phyloP scores from a whole-genome alignment of 169 alveolate species.

The Haemoproteus tartakovskyi region DNA sequence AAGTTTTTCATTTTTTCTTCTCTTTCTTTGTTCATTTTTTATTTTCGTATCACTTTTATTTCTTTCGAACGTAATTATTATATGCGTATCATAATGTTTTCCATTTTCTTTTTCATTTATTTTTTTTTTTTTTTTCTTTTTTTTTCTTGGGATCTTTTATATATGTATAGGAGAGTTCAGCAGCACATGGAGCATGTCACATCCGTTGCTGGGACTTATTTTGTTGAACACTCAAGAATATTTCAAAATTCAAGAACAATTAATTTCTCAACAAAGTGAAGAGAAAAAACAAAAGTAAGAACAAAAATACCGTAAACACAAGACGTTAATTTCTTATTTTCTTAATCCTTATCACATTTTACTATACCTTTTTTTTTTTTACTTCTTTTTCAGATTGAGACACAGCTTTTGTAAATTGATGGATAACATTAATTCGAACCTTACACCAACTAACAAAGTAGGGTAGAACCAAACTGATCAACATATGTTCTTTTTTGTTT shows the following conservation, averaged over 20 bases:
- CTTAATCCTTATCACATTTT: background rate
- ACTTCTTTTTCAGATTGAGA: conserved; percentile 12
- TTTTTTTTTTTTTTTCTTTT: background rate
- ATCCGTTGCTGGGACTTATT: conserved; percentile 89
- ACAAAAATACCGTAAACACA: background rate
- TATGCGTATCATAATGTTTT: no score
- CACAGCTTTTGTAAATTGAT: conserved; percentile 64
- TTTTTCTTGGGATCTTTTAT: background rate
- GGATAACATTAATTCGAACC: conserved; percentile 58
- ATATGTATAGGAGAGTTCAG: conserved; percentile 79
- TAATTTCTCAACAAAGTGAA: conserved; percentile 76
- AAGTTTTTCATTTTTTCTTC: background rate
- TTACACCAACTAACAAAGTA: conserved; percentile 55
- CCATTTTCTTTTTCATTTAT: no score
- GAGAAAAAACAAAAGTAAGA: conserved; percentile 78
- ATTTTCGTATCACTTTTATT: background rate
- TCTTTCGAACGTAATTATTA: no score
- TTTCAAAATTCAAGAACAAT: conserved; percentile 77
- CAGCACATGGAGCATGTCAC: conserved; percentile 87
- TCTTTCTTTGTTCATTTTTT: background rate
- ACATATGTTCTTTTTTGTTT: background rate
- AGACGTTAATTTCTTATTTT: background rate
- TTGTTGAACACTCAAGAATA: conserved; percentile 80
- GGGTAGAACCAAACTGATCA: no score
- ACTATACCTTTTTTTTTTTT: background rate